Evolutionary conservation across 1,284 basidiomycete species (phyloP).

Genomic region (Ceratobasidium sp.): DNA sequence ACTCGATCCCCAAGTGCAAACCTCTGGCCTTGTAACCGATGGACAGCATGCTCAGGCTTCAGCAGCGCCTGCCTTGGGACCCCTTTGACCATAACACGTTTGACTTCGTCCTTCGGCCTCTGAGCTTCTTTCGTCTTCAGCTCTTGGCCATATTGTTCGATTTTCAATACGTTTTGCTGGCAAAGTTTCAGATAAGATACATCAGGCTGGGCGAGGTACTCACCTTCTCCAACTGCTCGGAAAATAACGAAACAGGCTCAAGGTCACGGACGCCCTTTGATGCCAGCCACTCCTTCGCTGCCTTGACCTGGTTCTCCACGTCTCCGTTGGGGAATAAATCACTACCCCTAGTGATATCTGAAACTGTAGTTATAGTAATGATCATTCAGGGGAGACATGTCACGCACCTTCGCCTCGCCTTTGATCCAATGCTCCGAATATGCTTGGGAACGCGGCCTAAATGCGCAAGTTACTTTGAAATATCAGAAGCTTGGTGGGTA

Average conservation of each 20-base stretch:
- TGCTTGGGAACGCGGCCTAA: conserved; percentile 77
- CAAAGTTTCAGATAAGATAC: conserved; percentile 35
- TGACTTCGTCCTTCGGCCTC: conserved; percentile 70
- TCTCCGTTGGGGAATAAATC: conserved; percentile 72
- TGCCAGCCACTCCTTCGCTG: conserved; percentile 87
- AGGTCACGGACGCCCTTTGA: conserved; percentile 86
- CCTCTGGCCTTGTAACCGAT: conserved; percentile 88
- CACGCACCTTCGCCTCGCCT: conserved; percentile 67
- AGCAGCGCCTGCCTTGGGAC: conserved; percentile 95
- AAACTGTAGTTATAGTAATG: conserved; percentile 36
- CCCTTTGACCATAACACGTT: conserved; percentile 87
- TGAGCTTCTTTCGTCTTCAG: conserved; percentile 57
- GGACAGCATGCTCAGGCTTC: conserved; percentile 90
- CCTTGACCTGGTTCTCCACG: conserved; percentile 73
- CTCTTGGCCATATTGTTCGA: conserved; percentile 76
- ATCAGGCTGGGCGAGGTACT: conserved; percentile 23
- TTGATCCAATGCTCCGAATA: conserved; percentile 72
- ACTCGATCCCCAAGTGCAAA: conserved; percentile 95
- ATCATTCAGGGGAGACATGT: not conserved
- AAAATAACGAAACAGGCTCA: conserved; percentile 91
- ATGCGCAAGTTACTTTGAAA: not conserved
- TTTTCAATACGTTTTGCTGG: conserved; percentile 76
- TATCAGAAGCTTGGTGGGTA: not conserved
- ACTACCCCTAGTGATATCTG: conserved; percentile 74
- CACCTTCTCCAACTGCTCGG: conserved; percentile 90